These are phyloP conservation scores for Mortierella polycephala DNA, from an alignment of 371 early-diverging fungal genomes.

Conservation along the genomic window DNA sequence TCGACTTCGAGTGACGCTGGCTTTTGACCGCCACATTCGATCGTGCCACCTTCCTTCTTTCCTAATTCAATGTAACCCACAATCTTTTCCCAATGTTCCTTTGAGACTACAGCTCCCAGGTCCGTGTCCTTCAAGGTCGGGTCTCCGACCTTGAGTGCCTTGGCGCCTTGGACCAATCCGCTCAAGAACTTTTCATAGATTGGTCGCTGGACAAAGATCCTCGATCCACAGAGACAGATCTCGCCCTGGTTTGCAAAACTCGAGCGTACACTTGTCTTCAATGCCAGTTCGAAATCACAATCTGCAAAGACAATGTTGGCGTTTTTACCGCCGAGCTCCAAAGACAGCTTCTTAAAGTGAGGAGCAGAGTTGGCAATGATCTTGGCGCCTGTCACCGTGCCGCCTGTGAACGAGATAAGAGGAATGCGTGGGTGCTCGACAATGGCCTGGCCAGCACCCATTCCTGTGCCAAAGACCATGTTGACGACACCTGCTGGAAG, in stretches of 20 bases:
- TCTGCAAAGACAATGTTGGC: constrained; percentile 81
- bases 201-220: constrained; percentile 74
- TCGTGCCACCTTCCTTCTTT: constrained; percentile 71
- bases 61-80: constrained; percentile 73
- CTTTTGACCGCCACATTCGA: constrained; percentile 62
- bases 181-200: constrained; percentile 71
- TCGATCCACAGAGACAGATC: constrained; percentile 70
- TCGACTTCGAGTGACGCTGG: constrained; percentile 14
- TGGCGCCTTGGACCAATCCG: constrained; percentile 54
- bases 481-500: constrained; percentile 82
- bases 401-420: constrained; percentile 82
- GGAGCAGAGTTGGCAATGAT: constrained; percentile 63
- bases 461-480: constrained; percentile 79
- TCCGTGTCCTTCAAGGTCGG: constrained; percentile 63
- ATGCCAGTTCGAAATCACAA: constrained; percentile 70
- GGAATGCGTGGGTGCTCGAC: constrained; percentile 74
- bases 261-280: constrained; percentile 64
- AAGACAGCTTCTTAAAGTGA: constrained; percentile 72
- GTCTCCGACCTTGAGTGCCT: constrained; percentile 71
- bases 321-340: constrained; percentile 85
- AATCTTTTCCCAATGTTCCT: constrained; percentile 77
- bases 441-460: constrained; percentile 69
- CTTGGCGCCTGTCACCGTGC: constrained; percentile 74
- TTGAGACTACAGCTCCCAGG: constrained; percentile 71
- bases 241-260: constrained; percentile 82